Conservation (phyloP, 345 rosid species). For the Boechera stricta region DNA sequence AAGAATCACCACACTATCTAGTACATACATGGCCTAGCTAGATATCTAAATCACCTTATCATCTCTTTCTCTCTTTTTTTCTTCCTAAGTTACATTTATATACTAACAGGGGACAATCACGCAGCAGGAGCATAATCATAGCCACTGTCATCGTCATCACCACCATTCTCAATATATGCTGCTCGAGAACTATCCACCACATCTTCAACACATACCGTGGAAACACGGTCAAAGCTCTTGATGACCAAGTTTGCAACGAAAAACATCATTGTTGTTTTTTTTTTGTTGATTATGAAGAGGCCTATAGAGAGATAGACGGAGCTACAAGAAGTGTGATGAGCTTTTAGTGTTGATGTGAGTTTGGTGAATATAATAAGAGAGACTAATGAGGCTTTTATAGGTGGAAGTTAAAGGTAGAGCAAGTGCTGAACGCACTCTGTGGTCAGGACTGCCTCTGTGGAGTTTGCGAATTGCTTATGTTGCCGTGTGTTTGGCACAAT, state of each 20-base stretch:
- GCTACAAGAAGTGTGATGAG: conserved; percentile 18
- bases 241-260: neutral
- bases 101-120: conserved; percentile 17
- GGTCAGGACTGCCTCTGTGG: neutral
- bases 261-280: neutral
- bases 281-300: neutral
- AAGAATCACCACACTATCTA: conserved; percentile 28
- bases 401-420: conserved; percentile 19
- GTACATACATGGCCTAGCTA: conserved; percentile 12
- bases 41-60: conserved; percentile 10
- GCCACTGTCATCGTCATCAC: conserved; percentile 43
- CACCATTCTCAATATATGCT: conserved; percentile 35
- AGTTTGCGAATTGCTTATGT: conserved; percentile 35
- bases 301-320: neutral
- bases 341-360: conserved; percentile 11
- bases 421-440: neutral
- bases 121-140: conserved; percentile 45
- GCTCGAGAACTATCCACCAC: conserved; percentile 17
- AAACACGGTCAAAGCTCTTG: conserved; percentile 7
- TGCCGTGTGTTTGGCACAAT: conserved; percentile 33
- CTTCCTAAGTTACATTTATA: neutral
- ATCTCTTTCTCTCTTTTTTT: neutral
- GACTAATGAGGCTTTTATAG: conserved; percentile 21
- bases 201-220: conserved; percentile 16
- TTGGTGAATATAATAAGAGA: conserved; percentile 32